Evolutionary conservation across 345 rosid species (phyloP).

Genomic region (Limnanthes douglasii): DNA sequence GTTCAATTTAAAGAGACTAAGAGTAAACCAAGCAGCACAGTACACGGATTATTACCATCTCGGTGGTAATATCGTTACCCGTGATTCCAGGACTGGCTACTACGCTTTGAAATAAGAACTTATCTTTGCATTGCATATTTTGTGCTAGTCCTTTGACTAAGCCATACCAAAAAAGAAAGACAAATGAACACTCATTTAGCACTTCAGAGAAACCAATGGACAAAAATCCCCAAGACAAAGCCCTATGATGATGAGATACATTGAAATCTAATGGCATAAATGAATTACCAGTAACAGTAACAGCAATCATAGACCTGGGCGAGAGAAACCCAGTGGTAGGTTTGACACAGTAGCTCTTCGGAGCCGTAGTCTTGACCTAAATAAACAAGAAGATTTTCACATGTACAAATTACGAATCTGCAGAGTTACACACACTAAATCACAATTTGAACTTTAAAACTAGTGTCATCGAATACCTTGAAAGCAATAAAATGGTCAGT

Average conservation of each 20-base stretch:
- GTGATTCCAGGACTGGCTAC: constrained; percentile 40
- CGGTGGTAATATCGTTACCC: constrained; percentile 45
- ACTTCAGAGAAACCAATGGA: constrained; percentile 2
- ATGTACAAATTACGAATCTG: constrained; percentile 2
- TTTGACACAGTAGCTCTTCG: constrained; percentile 75
- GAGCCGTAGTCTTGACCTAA: constrained; percentile 84
- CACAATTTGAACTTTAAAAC: neutral
- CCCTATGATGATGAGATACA: neutral
- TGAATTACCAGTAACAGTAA: constrained; percentile 10
- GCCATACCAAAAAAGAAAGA: too few relatives aligned
- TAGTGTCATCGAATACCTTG: constrained; percentile 27
- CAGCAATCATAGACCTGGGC: constrained; percentile 67
- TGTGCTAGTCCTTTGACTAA: constrained; percentile 93
- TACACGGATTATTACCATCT: constrained; percentile 33
- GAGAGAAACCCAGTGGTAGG: constrained; percentile 71
- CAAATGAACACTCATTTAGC: too few relatives aligned
- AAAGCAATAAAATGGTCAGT: constrained; percentile 59
- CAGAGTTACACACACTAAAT: constrained; percentile 1
- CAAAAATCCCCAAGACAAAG: neutral
- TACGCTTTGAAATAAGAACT: constrained; percentile 69
- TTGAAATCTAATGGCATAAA: neutral
- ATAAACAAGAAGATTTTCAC: constrained; percentile 5
- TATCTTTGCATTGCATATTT: constrained; percentile 88
- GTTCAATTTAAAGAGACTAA: too few relatives aligned
- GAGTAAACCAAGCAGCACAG: too few relatives aligned